phyloP scores from a whole-genome alignment of 2,329 filamentous ascomycete species.

The Xylaria arbuscula region DNA sequence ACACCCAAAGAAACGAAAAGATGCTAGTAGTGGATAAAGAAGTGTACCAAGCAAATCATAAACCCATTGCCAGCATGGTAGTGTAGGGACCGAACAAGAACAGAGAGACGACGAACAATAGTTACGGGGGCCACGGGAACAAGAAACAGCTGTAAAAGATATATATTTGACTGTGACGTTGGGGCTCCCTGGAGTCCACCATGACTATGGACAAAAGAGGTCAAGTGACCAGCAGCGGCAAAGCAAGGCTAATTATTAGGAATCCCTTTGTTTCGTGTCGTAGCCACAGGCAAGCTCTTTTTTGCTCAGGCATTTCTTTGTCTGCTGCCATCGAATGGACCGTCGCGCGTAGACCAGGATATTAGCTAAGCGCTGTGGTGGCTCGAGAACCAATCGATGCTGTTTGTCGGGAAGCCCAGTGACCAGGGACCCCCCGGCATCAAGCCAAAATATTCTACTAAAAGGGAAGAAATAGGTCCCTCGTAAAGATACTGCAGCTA shows the following conservation, averaged over 20 bases:
- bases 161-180: constrained; percentile 23
- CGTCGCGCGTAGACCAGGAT: constrained; percentile 31
- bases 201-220: constrained; percentile 23
- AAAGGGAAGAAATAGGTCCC: neutral
- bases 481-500: neutral
- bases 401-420: constrained; percentile 32
- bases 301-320: constrained; percentile 44
- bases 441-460: neutral
- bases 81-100: constrained; percentile 21
- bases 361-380: constrained; percentile 46
- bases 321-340: constrained; percentile 34
- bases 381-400: constrained; percentile 46
- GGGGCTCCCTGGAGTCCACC: neutral
- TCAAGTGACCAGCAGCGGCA: constrained; percentile 18
- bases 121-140: constrained; percentile 2
- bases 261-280: constrained; percentile 33
- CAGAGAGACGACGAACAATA: constrained; percentile 29
- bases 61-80: constrained; percentile 37
- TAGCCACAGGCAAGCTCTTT: constrained; percentile 40
- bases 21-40: constrained; percentile 37
- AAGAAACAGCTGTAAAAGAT: constrained; percentile 24
- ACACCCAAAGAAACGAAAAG: constrained; percentile 30
- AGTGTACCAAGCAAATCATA: constrained; percentile 34
- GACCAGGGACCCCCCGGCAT: constrained; percentile 9
- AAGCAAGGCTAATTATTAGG: constrained; percentile 24